A percentile compares a stretch with the other conserved stretches of the same genome.
These are phyloP conservation scores for Yamadazyma songkhlaensis DNA, from an alignment of 1,139 yeast genomes.

Conservation along the genomic window DNA sequence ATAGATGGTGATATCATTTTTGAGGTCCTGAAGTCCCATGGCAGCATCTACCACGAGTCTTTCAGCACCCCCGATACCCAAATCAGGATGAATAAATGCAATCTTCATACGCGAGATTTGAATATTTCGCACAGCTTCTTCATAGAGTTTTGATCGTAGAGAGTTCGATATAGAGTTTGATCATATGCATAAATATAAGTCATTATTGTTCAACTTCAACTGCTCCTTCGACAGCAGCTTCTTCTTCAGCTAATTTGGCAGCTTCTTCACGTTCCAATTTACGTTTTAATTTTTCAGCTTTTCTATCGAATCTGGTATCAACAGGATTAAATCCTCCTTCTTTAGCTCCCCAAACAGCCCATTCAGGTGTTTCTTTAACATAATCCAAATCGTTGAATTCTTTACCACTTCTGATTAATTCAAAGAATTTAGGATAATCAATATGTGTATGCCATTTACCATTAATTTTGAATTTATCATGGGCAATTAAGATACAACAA, in stretches of 20 bases:
- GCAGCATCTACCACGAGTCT: conserved; percentile 95
- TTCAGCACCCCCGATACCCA: conserved; percentile 97
- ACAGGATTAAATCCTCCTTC: conserved; percentile 90
- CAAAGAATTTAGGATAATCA: conserved; percentile 74
- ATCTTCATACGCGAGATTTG: conserved; percentile 25
- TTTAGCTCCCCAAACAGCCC: conserved; percentile 88
- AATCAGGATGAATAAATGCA: conserved; percentile 93
- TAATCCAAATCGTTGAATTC: conserved; percentile 80
- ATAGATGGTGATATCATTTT: conserved; percentile 64
- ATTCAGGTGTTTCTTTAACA: conserved; percentile 74
- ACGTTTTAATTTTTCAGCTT: conserved; percentile 58
- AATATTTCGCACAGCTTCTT: no score
- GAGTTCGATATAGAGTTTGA: no score
- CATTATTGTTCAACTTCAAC: not conserved
- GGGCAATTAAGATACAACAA: conserved; percentile 86
- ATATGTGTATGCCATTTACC: conserved; percentile 89
- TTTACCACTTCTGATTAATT: conserved; percentile 59
- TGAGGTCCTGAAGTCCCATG: conserved; percentile 70
- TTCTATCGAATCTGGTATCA: conserved; percentile 67
- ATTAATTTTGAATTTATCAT: conserved; percentile 63
- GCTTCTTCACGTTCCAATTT: conserved; percentile 39
- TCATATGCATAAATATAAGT: conserved; percentile 6
- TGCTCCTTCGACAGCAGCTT: conserved; percentile 2
- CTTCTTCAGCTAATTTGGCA: conserved; percentile 7
- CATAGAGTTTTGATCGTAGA: no score